Conservation (phyloP, 345 rosid species). For the Moricandia moricandioides region DNA sequence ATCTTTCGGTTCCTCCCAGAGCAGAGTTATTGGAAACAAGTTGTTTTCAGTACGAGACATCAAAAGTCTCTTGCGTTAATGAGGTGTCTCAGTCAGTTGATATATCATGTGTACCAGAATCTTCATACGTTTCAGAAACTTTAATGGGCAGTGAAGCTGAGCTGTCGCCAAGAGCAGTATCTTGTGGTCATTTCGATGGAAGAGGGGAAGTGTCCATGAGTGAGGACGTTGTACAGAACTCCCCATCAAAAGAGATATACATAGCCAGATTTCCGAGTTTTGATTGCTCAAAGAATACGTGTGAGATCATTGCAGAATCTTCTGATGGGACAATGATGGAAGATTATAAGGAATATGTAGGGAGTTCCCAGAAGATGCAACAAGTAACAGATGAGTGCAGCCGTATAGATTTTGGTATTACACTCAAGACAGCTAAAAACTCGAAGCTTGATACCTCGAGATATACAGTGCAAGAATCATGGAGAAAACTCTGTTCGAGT, state of each 20-base stretch:
- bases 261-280: slow-evolving; percentile 36
- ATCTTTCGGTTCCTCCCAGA: slow-evolving; percentile 24
- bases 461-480: slow-evolving; percentile 56
- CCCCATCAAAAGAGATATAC: slow-evolving; percentile 40
- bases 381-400: slow-evolving; percentile 86
- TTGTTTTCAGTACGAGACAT: slow-evolving; percentile 36
- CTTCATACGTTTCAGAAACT: slow-evolving; percentile 53
- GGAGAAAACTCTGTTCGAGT: slow-evolving; percentile 55
- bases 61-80: background rate
- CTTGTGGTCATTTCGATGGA: slow-evolving; percentile 43
- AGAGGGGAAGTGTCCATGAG: slow-evolving; percentile 49
- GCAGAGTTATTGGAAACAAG: too few species aligned
- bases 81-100: too few species aligned
- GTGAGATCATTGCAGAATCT: slow-evolving; percentile 44
- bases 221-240: slow-evolving; percentile 34
- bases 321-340: slow-evolving; percentile 45
- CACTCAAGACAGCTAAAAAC: slow-evolving; percentile 34
- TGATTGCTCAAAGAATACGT: slow-evolving; percentile 20
- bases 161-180: slow-evolving; percentile 42
- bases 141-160: slow-evolving; percentile 49
- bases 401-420: slow-evolving; percentile 60
- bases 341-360: slow-evolving; percentile 43
- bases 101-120: too few species aligned
- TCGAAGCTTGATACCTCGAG: slow-evolving; percentile 20
- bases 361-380: slow-evolving; percentile 40